These are phyloP conservation scores for Sugiyamaella novakii DNA, from an alignment of 1,139 yeast species.

Conservation along the genomic window DNA sequence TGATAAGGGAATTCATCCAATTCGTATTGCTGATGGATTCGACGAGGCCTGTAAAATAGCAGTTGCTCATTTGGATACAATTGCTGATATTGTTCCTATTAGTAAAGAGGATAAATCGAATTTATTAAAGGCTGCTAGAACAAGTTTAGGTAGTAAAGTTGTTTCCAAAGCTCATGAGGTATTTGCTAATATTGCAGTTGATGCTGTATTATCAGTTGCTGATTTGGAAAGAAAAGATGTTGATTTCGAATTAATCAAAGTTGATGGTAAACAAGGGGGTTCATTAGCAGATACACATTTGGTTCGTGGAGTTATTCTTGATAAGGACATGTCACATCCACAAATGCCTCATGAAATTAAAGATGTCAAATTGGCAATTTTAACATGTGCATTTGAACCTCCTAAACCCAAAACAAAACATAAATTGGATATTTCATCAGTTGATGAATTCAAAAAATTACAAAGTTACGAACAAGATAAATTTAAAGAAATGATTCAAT, in stretches of 20 bases:
- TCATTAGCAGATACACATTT: constrained; percentile 80
- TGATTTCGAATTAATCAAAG: constrained; percentile 92
- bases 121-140: constrained; percentile 86
- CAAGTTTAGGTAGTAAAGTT: constrained; percentile 93
- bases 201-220: constrained; percentile 90
- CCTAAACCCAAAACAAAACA: constrained; percentile 99
- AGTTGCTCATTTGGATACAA: constrained; percentile 67
- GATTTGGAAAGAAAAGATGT: constrained; percentile 92
- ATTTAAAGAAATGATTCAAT: constrained; percentile 86
- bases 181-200: constrained; percentile 97
- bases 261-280: constrained; percentile 96
- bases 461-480: constrained; percentile 91
- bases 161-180: constrained; percentile 92
- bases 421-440: constrained; percentile 87
- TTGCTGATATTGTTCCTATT: constrained; percentile 63
- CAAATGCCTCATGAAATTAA: constrained; percentile 88
- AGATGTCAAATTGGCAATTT: constrained; percentile 87
- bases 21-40: constrained; percentile 94
- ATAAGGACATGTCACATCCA: constrained; percentile 96
- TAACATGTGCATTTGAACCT: constrained; percentile 98
- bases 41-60: constrained; percentile 97
- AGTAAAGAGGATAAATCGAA: constrained; percentile 44
- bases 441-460: constrained; percentile 86
- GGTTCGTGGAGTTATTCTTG: constrained; percentile 88
- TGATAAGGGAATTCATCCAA: constrained; percentile 97